These are phyloP conservation scores for Cystobasidiopsis lactophilus DNA, from an alignment of 768 basidiomycete genomes.

Conservation along the genomic window DNA sequence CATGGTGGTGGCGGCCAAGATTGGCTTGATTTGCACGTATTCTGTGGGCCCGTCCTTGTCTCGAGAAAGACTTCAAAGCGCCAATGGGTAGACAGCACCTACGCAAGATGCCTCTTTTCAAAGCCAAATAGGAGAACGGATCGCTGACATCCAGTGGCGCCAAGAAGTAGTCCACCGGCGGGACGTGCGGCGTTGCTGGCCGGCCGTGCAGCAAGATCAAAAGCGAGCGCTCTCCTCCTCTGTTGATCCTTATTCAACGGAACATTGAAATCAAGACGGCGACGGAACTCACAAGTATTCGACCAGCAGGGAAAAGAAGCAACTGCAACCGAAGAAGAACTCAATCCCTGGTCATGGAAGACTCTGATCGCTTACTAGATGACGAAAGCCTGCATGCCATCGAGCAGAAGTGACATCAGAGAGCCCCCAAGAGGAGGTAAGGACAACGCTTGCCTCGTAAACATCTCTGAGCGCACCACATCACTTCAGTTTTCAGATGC, in stretches of 20 bases:
- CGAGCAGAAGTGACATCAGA: not conserved
- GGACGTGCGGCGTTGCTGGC: slow-evolving; percentile 63
- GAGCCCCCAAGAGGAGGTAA: not conserved
- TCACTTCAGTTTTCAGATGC: no score
- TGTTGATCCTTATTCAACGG: slow-evolving; percentile 19
- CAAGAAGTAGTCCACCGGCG: slow-evolving; percentile 63
- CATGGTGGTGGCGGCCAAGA: slow-evolving; percentile 61
- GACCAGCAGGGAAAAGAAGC: slow-evolving; percentile 62
- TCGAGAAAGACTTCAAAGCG: not conserved
- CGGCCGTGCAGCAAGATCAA: slow-evolving; percentile 80
- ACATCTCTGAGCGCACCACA: no score
- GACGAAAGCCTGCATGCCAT: slow-evolving; percentile 83
- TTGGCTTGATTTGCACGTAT: slow-evolving; percentile 89
- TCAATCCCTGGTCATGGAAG: no score
- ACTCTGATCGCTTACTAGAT: slow-evolving; percentile 39
- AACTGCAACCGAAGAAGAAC: slow-evolving; percentile 21
- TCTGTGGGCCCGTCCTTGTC: slow-evolving; percentile 32
- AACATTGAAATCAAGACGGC: not conserved
- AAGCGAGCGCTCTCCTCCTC: slow-evolving; percentile 76
- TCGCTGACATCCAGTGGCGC: slow-evolving; percentile 80
- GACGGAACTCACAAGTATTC: slow-evolving; percentile 36
- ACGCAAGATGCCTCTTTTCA: slow-evolving; percentile 93
- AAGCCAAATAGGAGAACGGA: slow-evolving; percentile 75
- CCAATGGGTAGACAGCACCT: slow-evolving; percentile 20
- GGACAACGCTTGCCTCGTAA: slow-evolving; percentile 49